Conservation (phyloP, 805 yeast species). For the Candida andamanensis region DNA sequence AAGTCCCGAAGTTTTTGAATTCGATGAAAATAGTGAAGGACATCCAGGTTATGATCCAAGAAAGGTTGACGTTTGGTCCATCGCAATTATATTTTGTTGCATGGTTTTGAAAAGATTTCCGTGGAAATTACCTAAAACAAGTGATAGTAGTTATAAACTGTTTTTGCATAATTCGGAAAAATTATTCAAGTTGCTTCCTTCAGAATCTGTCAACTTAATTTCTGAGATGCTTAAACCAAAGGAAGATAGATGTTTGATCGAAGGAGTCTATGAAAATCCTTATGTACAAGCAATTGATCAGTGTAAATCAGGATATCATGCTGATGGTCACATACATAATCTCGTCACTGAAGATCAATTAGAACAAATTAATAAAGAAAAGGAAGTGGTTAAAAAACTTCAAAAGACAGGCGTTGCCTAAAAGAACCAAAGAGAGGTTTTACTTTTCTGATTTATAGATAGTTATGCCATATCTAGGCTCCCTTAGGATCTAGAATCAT, state of each 20-base stretch:
- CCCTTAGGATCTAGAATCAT: too few species aligned
- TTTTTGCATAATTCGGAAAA: slow-evolving; percentile 47
- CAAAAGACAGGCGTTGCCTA: slow-evolving; percentile 12
- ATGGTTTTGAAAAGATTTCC: slow-evolving; percentile 86
- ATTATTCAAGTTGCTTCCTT: slow-evolving; percentile 66
- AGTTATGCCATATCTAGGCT: too few species aligned
- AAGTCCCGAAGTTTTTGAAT: slow-evolving; percentile 80
- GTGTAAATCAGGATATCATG: slow-evolving; percentile 39
- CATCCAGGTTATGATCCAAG: slow-evolving; percentile 69
- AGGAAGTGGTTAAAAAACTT: slow-evolving; percentile 20
- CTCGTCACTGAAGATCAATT: slow-evolving; percentile 64
- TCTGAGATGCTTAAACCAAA: slow-evolving; percentile 62
- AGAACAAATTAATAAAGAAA: slow-evolving; percentile 28
- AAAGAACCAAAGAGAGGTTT: too few species aligned
- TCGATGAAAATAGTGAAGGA: slow-evolving; percentile 12
- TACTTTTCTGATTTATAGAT: too few species aligned
- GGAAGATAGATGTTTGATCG: slow-evolving; percentile 51
- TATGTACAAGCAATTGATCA: slow-evolving; percentile 55
- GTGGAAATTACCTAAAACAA: slow-evolving; percentile 85
- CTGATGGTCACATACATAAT: slow-evolving; percentile 55
- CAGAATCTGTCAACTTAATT: slow-evolving; percentile 56
- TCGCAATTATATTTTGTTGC: slow-evolving; percentile 89
- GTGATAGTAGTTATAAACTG: slow-evolving; percentile 70
- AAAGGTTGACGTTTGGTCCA: slow-evolving; percentile 87
- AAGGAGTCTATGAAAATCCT: slow-evolving; percentile 48